These are phyloP conservation scores for Fusarium sublunatum DNA, from an alignment of 2,329 filamentous ascomycete species.

Conservation along the genomic window DNA sequence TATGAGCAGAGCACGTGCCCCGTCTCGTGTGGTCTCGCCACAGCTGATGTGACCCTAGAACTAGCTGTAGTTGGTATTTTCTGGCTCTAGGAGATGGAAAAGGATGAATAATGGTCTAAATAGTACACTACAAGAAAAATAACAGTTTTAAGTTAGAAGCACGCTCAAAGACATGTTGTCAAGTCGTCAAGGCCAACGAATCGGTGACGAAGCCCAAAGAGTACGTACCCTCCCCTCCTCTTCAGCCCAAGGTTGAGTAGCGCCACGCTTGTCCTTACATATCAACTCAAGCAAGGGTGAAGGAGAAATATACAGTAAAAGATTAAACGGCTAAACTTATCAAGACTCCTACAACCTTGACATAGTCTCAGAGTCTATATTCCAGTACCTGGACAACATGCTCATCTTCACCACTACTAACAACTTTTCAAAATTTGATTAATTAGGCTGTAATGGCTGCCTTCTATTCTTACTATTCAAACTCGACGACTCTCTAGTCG, in stretches of 20 bases:
- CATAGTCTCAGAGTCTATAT: too few species aligned
- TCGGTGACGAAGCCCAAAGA: constrained; percentile 23
- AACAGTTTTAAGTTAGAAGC: not conserved
- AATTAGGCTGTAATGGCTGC: constrained; percentile 13
- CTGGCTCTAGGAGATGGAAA: not conserved
- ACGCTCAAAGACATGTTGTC: constrained; percentile 19
- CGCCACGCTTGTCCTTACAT: constrained; percentile 17
- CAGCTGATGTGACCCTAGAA: constrained; percentile 14
- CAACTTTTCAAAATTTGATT: constrained; percentile 3
- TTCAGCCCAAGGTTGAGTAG: not conserved
- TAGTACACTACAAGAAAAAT: not conserved
- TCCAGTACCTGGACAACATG: too few species aligned
- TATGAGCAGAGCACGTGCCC: constrained; percentile 31
- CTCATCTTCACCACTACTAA: too few species aligned
- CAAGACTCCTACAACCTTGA: too few species aligned
- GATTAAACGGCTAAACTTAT: too few species aligned
- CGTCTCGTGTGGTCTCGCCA: constrained; percentile 32
- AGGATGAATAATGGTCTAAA: not conserved
- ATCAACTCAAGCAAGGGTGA: too few species aligned
- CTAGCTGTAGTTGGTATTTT: constrained; percentile 15
- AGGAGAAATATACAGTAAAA: not conserved
- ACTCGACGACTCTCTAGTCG: constrained; percentile 7
- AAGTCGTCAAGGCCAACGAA: constrained; percentile 36
- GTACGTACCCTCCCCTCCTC: constrained; percentile 27
- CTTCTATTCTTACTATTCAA: constrained; percentile 34